Evolutionary conservation across 2,329 filamentous ascomycete species (phyloP).

Genomic region (Fusarium agapanthi): DNA sequence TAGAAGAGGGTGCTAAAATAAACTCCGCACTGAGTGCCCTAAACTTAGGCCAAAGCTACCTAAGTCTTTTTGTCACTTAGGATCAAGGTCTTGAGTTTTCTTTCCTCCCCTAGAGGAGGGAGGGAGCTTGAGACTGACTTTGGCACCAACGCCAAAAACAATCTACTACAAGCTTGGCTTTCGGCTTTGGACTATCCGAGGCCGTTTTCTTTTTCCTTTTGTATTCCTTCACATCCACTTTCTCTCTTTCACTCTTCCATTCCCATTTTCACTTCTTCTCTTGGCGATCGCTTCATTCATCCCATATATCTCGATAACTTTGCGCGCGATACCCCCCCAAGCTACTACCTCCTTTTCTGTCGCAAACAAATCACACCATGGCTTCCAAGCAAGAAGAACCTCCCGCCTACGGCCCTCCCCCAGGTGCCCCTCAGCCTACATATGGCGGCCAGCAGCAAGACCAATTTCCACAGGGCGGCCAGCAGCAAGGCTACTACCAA

Average conservation of each 20-base stretch:
- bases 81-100: too few relatives aligned
- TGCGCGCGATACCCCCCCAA: not conserved
- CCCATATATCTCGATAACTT: not conserved
- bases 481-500: conserved; percentile 42
- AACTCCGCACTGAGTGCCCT: too few relatives aligned
- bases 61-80: too few relatives aligned
- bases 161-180: conserved; percentile 21
- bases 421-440: conserved; percentile 53
- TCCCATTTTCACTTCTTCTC: not conserved
- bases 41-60: too few relatives aligned
- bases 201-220: conserved; percentile 15
- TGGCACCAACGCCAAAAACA: conserved; percentile 29
- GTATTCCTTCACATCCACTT: conserved; percentile 16
- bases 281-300: not conserved
- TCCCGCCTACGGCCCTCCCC: conserved; percentile 56
- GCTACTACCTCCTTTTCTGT: conserved; percentile 4
- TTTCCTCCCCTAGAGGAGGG: too few relatives aligned
- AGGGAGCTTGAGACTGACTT: conserved; percentile 27
- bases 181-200: conserved; percentile 1
- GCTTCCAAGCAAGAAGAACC: conserved; percentile 58
- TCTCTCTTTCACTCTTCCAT: not conserved
- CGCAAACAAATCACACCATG: conserved; percentile 27
- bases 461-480: conserved; percentile 32
- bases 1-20: too few relatives aligned
- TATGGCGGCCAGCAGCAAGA: conserved; percentile 50